These are phyloP conservation scores for Citrus mangshanensis DNA, from an alignment of 345 rosid genomes.

Conservation along the genomic window DNA sequence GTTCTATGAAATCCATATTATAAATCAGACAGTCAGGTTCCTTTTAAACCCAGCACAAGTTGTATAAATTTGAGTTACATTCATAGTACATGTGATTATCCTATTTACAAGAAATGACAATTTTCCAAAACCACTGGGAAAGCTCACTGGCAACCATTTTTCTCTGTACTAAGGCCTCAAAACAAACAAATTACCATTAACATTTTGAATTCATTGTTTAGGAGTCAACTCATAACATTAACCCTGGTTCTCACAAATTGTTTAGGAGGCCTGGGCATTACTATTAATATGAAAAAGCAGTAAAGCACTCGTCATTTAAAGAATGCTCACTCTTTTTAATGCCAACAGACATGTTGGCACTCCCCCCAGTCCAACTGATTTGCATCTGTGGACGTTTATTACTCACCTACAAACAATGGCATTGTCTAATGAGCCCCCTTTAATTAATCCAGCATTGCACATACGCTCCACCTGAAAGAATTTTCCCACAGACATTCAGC, in stretches of 20 bases:
- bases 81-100: background rate
- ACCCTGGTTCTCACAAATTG: background rate
- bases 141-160: background rate
- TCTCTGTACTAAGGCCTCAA: background rate
- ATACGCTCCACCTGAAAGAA: constrained; percentile 63
- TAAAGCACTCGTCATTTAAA: background rate
- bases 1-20: background rate
- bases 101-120: background rate
- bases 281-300: background rate
- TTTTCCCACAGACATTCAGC: constrained; percentile 1
- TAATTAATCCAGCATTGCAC: constrained; percentile 68
- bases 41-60: background rate
- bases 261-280: background rate
- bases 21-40: background rate
- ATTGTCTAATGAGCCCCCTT: constrained; percentile 82
- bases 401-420: constrained; percentile 81
- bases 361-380: background rate
- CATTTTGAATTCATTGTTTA: background rate
- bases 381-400: background rate
- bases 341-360: background rate
- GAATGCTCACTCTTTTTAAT: background rate
- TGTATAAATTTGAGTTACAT: background rate
- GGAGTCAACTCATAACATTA: background rate
- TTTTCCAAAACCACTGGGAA: background rate
- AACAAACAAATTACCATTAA: background rate